phyloP scores from a whole-genome alignment of 139 green algal species.

The Zygnema circumcarinatum region DNA sequence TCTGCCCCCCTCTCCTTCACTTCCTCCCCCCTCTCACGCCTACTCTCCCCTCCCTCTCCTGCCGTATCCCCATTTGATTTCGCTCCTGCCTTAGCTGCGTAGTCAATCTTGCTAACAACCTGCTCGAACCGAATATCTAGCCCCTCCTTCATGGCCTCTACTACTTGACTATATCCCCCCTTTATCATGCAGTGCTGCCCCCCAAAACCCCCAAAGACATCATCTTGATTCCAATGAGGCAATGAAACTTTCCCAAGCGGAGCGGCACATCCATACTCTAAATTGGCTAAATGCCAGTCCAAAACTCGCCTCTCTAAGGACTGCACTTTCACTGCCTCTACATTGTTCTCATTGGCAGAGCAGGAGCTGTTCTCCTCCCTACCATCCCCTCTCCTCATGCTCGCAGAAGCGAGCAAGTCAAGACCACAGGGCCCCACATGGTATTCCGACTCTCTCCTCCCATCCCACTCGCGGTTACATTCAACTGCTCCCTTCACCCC shows the following conservation, averaged over 20 bases:
- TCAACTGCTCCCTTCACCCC: background rate
- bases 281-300: slow-evolving; percentile 85
- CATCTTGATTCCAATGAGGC: slow-evolving; percentile 87
- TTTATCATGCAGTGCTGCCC: slow-evolving; percentile 85
- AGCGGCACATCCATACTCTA: slow-evolving; percentile 87
- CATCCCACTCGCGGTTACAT: background rate
- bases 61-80: background rate
- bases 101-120: slow-evolving; percentile 30
- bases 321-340: background rate
- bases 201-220: slow-evolving; percentile 83
- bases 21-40: background rate
- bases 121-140: slow-evolving; percentile 66
- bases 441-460: background rate
- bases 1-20: background rate
- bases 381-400: slow-evolving; percentile 1
- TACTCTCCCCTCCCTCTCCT: background rate
- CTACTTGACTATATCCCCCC: slow-evolving; percentile 66
- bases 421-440: background rate
- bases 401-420: slow-evolving; percentile 15
- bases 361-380: background rate
- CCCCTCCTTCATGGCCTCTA: slow-evolving; percentile 54
- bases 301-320: slow-evolving; percentile 63
- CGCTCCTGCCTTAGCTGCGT: background rate
- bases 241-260: slow-evolving; percentile 66
- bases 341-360: background rate